Evolutionary conservation across 768 basidiomycete species (phyloP), one percentile per base, ranked within the genome.

Genomic region (Podaxis pistillaris): DNA sequence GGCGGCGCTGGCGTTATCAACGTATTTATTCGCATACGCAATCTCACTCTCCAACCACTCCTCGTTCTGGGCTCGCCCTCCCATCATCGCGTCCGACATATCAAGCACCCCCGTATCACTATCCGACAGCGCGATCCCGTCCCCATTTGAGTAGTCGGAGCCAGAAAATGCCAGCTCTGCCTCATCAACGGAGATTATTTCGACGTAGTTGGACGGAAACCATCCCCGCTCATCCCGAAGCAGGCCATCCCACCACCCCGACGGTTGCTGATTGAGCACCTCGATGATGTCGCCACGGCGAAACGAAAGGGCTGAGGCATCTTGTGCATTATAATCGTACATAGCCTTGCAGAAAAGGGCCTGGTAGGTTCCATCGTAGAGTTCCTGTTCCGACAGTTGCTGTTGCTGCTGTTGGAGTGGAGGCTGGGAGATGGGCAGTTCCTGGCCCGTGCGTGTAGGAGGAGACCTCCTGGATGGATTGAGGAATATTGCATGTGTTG

Each of bases 191-290:
- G 86, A 82, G 60, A 98, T 86, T 50, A 85, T 72, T 52, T 80
- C 77, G 50, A 97, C 95, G 78, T 97, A 98, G 78, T 98, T 99
- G 67, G 91, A 93, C 22, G 96, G 96, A 75, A 99, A 96, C 94
- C 94, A 96, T 62, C 96, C 96, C 56, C 96, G 86, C 73, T 91
- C 89, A 59, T 93, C 91, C 53, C 88, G 86, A 22, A 97, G 81
- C 63, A 97, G 78, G 4, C 96, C 96, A 73, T 99, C 96, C 97
- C 96, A 98, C 96, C 96, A 99, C 15, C 96, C 96, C 4, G 92
- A 92, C 40, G 93, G 91, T 59, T 98, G 86, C 68, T 88, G 89
- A 11, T 90, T 92, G 58, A 96, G 82, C 63, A 98, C 94, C 74
- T 98, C 94, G 66, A 99, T 97, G 67, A 98, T 83, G 71, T 98